Evolutionary conservation across 2,329 filamentous ascomycete genomes (phyloP), one percentile per base, ranked within the genome.

Genomic region (Claviceps capensis): DNA sequence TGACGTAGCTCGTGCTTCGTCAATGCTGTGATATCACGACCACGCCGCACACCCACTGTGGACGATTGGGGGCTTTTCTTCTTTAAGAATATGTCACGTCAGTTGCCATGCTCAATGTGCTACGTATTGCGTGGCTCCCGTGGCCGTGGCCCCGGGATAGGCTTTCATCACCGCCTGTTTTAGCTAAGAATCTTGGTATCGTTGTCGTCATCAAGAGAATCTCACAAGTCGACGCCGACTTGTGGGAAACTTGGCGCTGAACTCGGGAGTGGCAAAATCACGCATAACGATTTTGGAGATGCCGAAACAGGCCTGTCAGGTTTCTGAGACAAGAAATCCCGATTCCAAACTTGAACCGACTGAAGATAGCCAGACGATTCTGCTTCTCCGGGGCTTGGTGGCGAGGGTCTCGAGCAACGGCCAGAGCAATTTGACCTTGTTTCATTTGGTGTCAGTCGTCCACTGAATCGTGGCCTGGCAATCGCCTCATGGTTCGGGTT

Each of bases 331-430:
- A 11, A 34, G 22, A 42, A 8, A 19, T 41, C 26, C 23, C 5
- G 22, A n/a, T 23, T 9, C 26, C 23, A 23, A 41, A 50, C 3
- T 22, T 42, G 14, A 30, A 36, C 4, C 22, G 44, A 37, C 19
- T 3, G 38, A 34, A 41, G 48, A 40, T 22, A 7, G 37, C 36
- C 48, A 34, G 38, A 48, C 19, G 38, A 40, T 43, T 38, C n/a
- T 19, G 37, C 23, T 37, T 41, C 49, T 53, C 49, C 53, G 54
- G 47, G 49, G 52, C 54, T 49, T 34, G 30, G 54, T 53, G 54
- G 52, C 52, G 46, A 52, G 37, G 16, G 34, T 45, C 43, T 51
- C 48, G 54, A 53, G 54, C 44, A 43, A 52, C 48, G 49, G 43
- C 26, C 53, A 47, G n/a, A 44, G 17, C 11, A 22, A 51, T 17